Evolutionary conservation across 805 yeast genomes (phyloP).

Genomic region (Starmerella vaccinii): DNA sequence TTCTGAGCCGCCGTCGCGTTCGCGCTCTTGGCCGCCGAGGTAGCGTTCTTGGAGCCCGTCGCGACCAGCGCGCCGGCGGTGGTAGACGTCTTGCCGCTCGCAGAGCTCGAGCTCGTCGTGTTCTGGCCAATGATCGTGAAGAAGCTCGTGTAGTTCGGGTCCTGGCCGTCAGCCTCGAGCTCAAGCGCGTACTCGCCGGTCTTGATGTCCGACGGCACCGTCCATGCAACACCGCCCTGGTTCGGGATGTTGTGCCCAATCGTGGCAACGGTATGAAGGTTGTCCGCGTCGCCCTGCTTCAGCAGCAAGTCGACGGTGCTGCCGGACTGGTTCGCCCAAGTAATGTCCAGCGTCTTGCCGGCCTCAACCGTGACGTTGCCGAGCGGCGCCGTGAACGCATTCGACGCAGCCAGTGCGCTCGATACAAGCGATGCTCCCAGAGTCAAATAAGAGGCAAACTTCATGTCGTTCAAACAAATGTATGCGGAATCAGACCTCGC

Average conservation of each 20-base stretch:
- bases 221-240: conserved; percentile 34
- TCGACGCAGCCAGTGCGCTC: conserved; percentile 22
- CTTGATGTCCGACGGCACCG: conserved; percentile 28
- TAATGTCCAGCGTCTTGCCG: conserved; percentile 27
- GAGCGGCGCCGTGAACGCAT: conserved; percentile 30
- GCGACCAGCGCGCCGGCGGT: conserved; percentile 15
- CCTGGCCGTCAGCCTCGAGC: conserved; percentile 24
- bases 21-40: conserved; percentile 6
- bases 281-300: conserved; percentile 28
- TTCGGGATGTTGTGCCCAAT: conserved; percentile 30
- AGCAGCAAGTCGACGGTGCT: conserved; percentile 29
- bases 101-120: conserved; percentile 17
- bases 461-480: background rate
- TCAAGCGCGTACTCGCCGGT: conserved; percentile 32
- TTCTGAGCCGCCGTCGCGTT: conserved; percentile 3
- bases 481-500: background rate
- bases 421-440: conserved; percentile 12
- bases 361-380: conserved; percentile 27
- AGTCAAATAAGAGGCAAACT: conserved; percentile 6
- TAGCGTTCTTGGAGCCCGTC: conserved; percentile 12
- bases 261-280: conserved; percentile 30
- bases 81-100: conserved; percentile 11
- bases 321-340: conserved; percentile 31
- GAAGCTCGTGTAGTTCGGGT: conserved; percentile 32
- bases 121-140: conserved; percentile 25